These are phyloP conservation scores for Lactifluus echinatus DNA, from an alignment of 768 basidiomycete genomes.

Conservation along the genomic window DNA sequence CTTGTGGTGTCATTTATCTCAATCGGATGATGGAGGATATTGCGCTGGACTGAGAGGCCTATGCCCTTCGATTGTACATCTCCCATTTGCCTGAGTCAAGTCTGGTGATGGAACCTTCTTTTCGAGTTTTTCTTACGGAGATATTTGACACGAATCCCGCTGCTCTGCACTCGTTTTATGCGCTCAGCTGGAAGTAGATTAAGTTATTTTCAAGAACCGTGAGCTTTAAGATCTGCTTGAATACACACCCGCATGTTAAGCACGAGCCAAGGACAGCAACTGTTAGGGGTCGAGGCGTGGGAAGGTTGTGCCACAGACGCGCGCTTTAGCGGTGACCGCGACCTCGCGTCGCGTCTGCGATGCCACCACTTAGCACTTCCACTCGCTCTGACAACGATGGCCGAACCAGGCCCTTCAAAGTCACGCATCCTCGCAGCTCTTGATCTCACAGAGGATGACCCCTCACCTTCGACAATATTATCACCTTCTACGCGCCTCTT, in stretches of 20 bases:
- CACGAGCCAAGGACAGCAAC: background rate
- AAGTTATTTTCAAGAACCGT: too few relatives aligned
- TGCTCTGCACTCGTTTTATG: too few relatives aligned
- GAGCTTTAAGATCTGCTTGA: too few relatives aligned
- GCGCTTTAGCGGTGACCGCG: background rate
- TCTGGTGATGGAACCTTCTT: too few relatives aligned
- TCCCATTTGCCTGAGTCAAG: too few relatives aligned
- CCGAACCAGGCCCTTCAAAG: conserved; percentile 2
- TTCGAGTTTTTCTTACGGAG: too few relatives aligned
- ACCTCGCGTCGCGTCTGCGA: background rate
- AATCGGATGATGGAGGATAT: background rate
- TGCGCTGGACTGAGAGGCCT: background rate
- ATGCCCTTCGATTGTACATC: background rate
- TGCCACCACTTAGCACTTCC: background rate
- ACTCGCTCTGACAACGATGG: background rate
- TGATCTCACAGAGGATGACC: conserved; percentile 6
- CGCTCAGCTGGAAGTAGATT: too few relatives aligned
- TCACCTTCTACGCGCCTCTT: background rate
- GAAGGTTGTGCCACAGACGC: conserved; percentile 4
- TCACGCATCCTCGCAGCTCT: conserved; percentile 20
- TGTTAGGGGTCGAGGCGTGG: background rate
- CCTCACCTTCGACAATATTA: background rate
- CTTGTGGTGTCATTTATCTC: background rate
- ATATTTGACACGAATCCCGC: too few relatives aligned
- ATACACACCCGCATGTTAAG: too few relatives aligned